A percentile compares a stretch with the other conserved stretches of the same genome.
Evolutionary conservation across 129 eudicot species (phyloP).

Genomic region (Logfia minima): DNA sequence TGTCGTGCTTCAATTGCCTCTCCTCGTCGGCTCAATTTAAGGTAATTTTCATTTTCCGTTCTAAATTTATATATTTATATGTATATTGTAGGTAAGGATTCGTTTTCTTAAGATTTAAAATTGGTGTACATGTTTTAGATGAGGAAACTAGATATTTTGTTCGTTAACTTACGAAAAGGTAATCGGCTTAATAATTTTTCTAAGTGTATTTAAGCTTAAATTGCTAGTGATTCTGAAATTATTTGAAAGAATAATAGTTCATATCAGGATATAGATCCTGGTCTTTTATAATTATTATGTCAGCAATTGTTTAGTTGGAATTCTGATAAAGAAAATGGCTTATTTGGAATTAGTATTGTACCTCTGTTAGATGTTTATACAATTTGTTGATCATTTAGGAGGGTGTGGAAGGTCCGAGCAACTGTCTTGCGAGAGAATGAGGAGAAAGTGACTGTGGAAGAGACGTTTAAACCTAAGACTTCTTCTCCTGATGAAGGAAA

Average conservation of each 20-base stretch:
- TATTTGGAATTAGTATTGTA: background rate
- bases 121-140: background rate
- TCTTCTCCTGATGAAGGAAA: constrained; percentile 41
- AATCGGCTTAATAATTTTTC: background rate
- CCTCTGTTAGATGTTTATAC: background rate
- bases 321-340: background rate
- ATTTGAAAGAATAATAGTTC: background rate
- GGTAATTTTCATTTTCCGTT: background rate
- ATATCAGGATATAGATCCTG: constrained; percentile 22
- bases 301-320: background rate
- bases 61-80: too few species aligned
- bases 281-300: background rate
- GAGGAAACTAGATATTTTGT: background rate
- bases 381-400: constrained; percentile 19
- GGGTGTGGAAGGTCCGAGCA: constrained; percentile 48
- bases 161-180: too few species aligned
- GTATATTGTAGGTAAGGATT: too few species aligned
- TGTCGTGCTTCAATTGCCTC: background rate
- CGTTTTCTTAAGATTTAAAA: background rate
- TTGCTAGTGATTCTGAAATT: background rate
- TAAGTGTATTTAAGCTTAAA: background rate
- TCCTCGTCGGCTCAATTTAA: background rate
- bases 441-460: constrained; percentile 67
- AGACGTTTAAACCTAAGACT: constrained; percentile 59
- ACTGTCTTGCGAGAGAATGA: constrained; percentile 60